Evolutionary conservation across 2,329 filamentous ascomycete species (phyloP).

Genomic region (Trichoderma hamatum): DNA sequence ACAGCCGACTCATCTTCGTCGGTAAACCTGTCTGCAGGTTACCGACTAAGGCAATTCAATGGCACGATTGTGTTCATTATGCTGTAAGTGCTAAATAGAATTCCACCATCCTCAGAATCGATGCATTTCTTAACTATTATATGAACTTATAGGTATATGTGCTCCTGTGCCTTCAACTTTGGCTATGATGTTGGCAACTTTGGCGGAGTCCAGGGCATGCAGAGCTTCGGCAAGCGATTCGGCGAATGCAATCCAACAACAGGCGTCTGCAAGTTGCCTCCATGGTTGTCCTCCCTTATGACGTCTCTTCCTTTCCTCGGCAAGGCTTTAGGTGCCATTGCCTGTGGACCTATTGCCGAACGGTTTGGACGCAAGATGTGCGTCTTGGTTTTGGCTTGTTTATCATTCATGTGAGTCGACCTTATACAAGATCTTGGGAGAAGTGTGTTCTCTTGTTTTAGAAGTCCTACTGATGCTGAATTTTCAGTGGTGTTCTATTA

Average conservation of each 20-base stretch:
- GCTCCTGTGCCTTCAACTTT: conserved; percentile 35
- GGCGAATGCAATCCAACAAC: conserved; percentile 31
- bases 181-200: conserved; percentile 37
- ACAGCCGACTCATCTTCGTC: background rate
- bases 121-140: background rate
- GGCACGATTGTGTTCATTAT: conserved; percentile 14
- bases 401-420: conserved; percentile 26
- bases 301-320: conserved; percentile 35
- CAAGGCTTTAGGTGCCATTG: conserved; percentile 29
- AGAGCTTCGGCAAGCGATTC: conserved; percentile 33
- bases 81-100: background rate
- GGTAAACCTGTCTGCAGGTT: conserved; percentile 7
- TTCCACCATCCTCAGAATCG: background rate
- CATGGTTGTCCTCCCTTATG: conserved; percentile 35
- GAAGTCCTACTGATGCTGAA: background rate
- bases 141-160: conserved; percentile 32
- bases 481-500: conserved; percentile 35
- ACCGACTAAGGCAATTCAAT: conserved; percentile 22
- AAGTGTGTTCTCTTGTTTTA: background rate
- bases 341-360: conserved; percentile 27
- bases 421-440: background rate
- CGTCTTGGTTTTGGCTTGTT: conserved; percentile 17
- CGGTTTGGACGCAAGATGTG: conserved; percentile 25
- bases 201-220: conserved; percentile 36
- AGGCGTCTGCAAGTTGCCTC: conserved; percentile 30